These are phyloP conservation scores for Pestalotiopsis sp. DNA, from an alignment of 2,329 filamentous ascomycete species.

Conservation along the genomic window DNA sequence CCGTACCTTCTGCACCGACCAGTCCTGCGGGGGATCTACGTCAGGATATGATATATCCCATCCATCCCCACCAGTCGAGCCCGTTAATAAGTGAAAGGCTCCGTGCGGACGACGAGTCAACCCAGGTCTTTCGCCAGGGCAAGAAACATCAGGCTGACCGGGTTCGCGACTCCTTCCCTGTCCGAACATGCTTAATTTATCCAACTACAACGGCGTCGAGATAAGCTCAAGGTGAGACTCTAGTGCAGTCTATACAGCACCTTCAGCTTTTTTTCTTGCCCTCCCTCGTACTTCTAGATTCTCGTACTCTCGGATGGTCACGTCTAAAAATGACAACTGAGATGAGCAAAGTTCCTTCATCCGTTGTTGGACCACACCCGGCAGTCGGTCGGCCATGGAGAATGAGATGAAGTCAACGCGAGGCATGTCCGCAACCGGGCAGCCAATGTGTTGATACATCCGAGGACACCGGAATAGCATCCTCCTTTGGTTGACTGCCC, in stretches of 20 bases:
- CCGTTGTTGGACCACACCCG: not conserved
- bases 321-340: not conserved
- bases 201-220: not conserved
- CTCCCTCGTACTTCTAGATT: not conserved
- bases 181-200: not conserved
- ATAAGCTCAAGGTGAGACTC: slow-evolving; percentile 1
- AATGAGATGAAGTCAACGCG: not conserved
- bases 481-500: not conserved
- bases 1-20: too few relatives aligned
- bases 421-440: not conserved
- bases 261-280: not conserved
- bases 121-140: not conserved
- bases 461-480: not conserved
- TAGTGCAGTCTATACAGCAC: not conserved
- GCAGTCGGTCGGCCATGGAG: not conserved
- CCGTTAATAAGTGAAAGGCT: too few relatives aligned
- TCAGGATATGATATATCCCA: too few relatives aligned
- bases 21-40: too few relatives aligned
- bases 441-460: not conserved
- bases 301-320: not conserved
- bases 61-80: too few relatives aligned
- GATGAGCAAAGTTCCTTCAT: not conserved
- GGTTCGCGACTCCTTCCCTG: slow-evolving; percentile 4
- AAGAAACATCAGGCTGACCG: not conserved
- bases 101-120: not conserved